Evolutionary conservation across 495 filamentous ascomycete genomes (phyloP), one percentile per base, ranked within the genome.

Genomic region (Penicillium dipodomyicola): DNA sequence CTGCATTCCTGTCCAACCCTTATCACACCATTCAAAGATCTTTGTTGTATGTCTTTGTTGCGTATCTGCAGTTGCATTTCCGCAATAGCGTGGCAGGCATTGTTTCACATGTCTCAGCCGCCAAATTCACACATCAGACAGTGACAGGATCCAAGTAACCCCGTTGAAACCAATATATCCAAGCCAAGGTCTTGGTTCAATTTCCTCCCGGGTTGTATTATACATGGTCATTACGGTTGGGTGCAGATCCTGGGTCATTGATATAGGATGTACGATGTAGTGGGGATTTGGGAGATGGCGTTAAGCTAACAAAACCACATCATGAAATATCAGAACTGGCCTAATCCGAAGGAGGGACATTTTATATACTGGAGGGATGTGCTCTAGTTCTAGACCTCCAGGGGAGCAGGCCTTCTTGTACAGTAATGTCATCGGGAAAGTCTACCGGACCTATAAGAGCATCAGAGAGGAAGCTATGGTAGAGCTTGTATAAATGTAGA

Each of bases 31-130:
- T 41, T 40, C 23, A 49, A 49, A 41, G 35, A 25, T 25, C 57
- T 49, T 48, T 55, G 57, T 59, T 59, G 42, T 42, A 52, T 40
- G 22, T n/a, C 14, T n/a, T n/a, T 8, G 35, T 17, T 39, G 35
- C 33, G 12, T 48, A 9, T 37, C 33, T 17, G 40, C 32, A 39
- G 57, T 43, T 11, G 29, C 9, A 30, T 30, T 30, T 17, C 56
- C 27, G 40, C 32, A 40, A 52, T 43, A 60, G 44, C 47, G 55
- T 56, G 55, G 55, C 51, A 57, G 32, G 32, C 40, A 32, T 43
- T 51, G 58, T 61, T 56, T 64, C 54, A 61, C 39, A 58, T 58
- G 58, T 62, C 62, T 56, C 52, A 51, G 58, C 27, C 29, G 58
- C 27, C 29, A 39, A n/a, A 49, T 32, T 35, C 41, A 22, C 29